Conservation (phyloP, 495 filamentous ascomycete genomes). For the Talaromyces trachyspermus region DNA sequence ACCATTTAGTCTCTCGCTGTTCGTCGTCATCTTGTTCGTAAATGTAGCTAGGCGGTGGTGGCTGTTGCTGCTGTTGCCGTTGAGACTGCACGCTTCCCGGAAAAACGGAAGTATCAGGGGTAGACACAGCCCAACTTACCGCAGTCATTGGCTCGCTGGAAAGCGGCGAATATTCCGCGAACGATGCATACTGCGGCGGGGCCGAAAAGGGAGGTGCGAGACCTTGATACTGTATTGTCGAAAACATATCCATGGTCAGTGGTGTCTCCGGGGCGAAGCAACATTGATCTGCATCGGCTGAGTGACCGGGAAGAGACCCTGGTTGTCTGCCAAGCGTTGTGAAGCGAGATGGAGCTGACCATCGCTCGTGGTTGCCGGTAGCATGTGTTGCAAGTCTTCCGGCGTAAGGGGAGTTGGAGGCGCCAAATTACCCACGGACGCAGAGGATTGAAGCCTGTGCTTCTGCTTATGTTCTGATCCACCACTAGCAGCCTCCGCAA, state of each 20-base stretch:
- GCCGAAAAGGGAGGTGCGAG: conserved; percentile 39
- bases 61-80: conserved; percentile 1
- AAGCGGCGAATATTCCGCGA: conserved; percentile 32
- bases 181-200: conserved; percentile 35
- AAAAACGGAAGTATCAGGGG: conserved; percentile 28
- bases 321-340: conserved; percentile 18
- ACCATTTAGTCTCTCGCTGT: conserved; percentile 1
- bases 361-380: conserved; percentile 33
- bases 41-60: conserved; percentile 4
- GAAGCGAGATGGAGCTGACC: conserved; percentile 35
- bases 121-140: conserved; percentile 36
- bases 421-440: conserved; percentile 32
- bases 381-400: conserved; percentile 37
- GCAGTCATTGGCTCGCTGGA: conserved; percentile 26
- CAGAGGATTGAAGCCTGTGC: conserved; percentile 29
- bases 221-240: conserved; percentile 31
- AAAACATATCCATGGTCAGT: conserved; percentile 29
- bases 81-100: conserved; percentile 20
- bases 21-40: conserved; percentile 8
- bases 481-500: conserved; percentile 32
- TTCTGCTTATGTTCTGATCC: conserved; percentile 5
- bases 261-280: conserved; percentile 42
- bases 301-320: conserved; percentile 33
- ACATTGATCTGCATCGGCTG: conserved; percentile 41
- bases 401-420: conserved; percentile 42